A percentile compares a stretch with the other conserved stretches of the same genome.
Evolutionary conservation across 345 rosid genomes (phyloP).

Genomic region (Sisymbrium altissimum): DNA sequence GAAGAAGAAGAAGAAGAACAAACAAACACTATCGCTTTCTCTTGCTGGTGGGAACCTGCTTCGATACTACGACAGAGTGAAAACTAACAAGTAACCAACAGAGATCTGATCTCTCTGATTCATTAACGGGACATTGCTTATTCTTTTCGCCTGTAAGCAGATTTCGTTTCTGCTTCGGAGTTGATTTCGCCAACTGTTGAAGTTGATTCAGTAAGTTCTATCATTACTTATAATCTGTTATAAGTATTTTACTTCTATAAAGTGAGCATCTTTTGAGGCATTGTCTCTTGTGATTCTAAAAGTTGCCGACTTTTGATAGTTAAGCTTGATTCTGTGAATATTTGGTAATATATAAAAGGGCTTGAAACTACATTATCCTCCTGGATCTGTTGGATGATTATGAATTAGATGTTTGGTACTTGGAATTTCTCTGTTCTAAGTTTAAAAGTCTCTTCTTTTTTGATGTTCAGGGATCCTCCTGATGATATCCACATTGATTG

Average conservation of each 20-base stretch:
- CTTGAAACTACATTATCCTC: neutral
- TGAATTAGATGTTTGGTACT: neutral
- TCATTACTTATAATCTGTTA: neutral
- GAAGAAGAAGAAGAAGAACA: neutral
- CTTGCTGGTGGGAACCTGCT: conserved; percentile 21
- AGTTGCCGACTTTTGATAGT: neutral
- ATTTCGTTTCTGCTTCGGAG: neutral
- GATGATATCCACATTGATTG: neutral
- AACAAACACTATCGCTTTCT: conserved; percentile 17
- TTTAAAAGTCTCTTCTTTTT: too few relatives aligned
- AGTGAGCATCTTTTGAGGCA: neutral
- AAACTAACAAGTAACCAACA: neutral
- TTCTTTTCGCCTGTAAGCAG: neutral
- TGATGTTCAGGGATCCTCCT: neutral
- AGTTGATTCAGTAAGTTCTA: conserved; percentile 10
- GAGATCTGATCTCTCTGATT: conserved; percentile 23
- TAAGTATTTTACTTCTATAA: neutral
- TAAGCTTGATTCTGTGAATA: neutral
- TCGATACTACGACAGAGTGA: neutral
- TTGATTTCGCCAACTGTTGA: neutral
- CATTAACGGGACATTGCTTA: conserved; percentile 13
- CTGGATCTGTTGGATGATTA: neutral
- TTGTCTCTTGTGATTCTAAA: neutral
- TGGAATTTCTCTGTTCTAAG: too few relatives aligned
- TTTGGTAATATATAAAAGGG: neutral